phyloP scores from a whole-genome alignment of 2,329 filamentous ascomycete genomes.

The Colletotrichum sp. region DNA sequence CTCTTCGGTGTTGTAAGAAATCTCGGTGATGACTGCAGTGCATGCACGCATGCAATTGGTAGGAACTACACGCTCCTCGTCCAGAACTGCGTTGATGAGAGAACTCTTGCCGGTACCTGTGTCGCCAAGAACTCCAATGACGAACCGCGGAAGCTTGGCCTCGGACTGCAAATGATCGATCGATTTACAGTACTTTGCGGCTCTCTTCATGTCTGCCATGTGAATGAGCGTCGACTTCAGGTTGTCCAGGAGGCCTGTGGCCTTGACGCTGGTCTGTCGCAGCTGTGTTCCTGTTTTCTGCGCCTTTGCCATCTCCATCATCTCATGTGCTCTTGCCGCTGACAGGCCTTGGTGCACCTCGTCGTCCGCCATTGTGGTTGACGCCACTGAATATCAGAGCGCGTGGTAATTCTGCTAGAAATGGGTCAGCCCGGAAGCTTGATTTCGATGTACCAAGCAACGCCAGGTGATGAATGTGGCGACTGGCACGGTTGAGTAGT shows the following conservation, averaged over 20 bases:
- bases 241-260: neutral
- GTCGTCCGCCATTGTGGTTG: neutral
- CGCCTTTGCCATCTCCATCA: neutral
- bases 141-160: slow-evolving; percentile 32
- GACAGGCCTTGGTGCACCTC: neutral
- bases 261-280: neutral
- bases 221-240: neutral
- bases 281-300: neutral
- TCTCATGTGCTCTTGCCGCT: neutral
- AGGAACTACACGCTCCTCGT: slow-evolving; percentile 57
- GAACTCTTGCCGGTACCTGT: slow-evolving; percentile 68
- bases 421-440: neutral
- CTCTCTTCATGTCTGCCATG: neutral
- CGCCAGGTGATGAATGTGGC: neutral
- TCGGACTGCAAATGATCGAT: slow-evolving; percentile 23
- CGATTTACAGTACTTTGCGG: neutral
- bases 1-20: slow-evolving; percentile 57
- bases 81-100: slow-evolving; percentile 67
- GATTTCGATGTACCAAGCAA: neutral
- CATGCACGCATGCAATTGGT: slow-evolving; percentile 63
- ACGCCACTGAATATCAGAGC: neutral
- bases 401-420: neutral
- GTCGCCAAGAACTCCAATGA: slow-evolving; percentile 65
- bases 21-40: slow-evolving; percentile 65
- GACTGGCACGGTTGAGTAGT: neutral